Percentiles rank a stretch among this genome's conserved stretches.
phyloP scores from a whole-genome alignment of 139 green algal genomes.

The Ostreobium quekettii region DNA sequence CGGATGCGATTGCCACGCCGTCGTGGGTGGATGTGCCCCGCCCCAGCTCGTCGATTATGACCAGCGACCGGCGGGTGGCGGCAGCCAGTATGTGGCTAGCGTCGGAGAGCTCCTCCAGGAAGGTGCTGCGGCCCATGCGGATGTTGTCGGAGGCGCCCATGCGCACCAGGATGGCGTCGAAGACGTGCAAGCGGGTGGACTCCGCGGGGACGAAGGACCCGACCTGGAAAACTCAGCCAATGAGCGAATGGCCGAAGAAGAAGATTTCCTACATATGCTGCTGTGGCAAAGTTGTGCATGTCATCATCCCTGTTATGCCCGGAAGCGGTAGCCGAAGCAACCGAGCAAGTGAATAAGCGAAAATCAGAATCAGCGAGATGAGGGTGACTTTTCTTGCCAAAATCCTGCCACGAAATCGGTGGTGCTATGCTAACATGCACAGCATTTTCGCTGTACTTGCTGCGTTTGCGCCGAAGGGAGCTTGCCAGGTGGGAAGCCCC shows the following conservation, averaged over 20 bases:
- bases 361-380: no score
- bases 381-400: no score
- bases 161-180: constrained; percentile 77
- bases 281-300: no score
- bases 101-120: constrained; percentile 76
- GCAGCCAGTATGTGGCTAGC: constrained; percentile 51
- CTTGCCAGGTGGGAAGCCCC: no score
- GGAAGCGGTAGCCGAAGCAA: neutral
- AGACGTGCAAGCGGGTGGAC: constrained; percentile 39
- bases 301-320: neutral
- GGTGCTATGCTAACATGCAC: no score
- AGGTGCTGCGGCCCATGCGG: constrained; percentile 59
- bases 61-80: constrained; percentile 37
- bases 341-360: no score
- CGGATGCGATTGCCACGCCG: constrained; percentile 57
- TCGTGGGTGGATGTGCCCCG: constrained; percentile 35
- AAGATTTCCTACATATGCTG: no score
- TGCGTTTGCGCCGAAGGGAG: no score
- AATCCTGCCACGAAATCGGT: no score
- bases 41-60: constrained; percentile 4
- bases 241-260: neutral
- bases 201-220: constrained; percentile 78
- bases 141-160: constrained; percentile 87
- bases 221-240: constrained; percentile 34
- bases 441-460: no score